Percentiles rank a stretch among this genome's conserved stretches.
These are phyloP conservation scores for Porpolomopsis calyptriformis DNA, from an alignment of 768 basidiomycete species.

Conservation along the genomic window DNA sequence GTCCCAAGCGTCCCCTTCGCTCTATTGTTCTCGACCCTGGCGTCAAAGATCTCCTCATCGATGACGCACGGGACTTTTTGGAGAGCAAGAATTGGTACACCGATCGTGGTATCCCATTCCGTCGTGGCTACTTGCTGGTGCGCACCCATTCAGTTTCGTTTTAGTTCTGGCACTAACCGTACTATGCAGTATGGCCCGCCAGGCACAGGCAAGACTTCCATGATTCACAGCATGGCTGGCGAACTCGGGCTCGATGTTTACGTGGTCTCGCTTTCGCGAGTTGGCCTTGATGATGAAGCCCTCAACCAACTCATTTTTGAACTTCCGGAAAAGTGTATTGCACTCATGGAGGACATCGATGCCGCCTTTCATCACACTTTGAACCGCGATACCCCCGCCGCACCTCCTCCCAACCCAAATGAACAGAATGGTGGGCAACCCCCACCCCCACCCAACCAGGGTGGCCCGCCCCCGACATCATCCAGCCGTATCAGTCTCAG, in stretches of 20 bases:
- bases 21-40: slow-evolving; percentile 68
- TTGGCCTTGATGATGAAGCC: slow-evolving; percentile 50
- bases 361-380: slow-evolving; percentile 49
- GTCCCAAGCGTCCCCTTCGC: slow-evolving; percentile 52
- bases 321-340: slow-evolving; percentile 60
- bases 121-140: slow-evolving; percentile 63
- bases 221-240: slow-evolving; percentile 70
- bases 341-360: slow-evolving; percentile 80
- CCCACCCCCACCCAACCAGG: not conserved
- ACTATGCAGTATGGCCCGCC: slow-evolving; percentile 53
- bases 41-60: slow-evolving; percentile 49
- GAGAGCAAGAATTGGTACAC: slow-evolving; percentile 61
- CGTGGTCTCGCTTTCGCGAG: slow-evolving; percentile 54
- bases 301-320: slow-evolving; percentile 48
- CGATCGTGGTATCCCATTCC: slow-evolving; percentile 71
- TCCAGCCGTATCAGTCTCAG: slow-evolving; percentile 47
- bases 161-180: not conserved
- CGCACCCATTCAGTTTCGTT: slow-evolving; percentile 4
- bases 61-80: slow-evolving; percentile 65
- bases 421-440: not conserved
- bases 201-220: slow-evolving; percentile 69
- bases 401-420: slow-evolving; percentile 2
- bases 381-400: slow-evolving; percentile 26
- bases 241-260: slow-evolving; percentile 68
- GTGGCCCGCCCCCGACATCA: slow-evolving; percentile 12